Base-by-base conservation (phyloP, 2,329 filamentous ascomycete genomes). In the Stagonosporopsis cucurbitacearum region DNA sequence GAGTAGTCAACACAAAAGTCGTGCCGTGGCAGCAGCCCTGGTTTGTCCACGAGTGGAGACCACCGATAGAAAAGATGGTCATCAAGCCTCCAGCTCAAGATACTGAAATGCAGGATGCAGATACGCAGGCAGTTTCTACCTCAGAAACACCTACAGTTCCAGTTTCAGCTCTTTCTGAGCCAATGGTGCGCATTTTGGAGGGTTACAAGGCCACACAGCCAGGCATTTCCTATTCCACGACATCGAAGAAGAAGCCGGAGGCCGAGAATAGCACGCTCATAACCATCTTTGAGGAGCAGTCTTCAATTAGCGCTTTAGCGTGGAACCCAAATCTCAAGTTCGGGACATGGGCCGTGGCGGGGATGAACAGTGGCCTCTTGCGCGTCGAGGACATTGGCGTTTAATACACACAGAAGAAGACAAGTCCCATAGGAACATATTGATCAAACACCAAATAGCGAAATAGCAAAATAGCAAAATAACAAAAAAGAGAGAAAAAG, bases 31-130 rank as follows among this genome's bases (percentile, higher is more conserved):
- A 84, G 54, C 82, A 85, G 59, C 79, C 74, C 6, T 85, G 84
- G 81, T 86, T 86, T 60, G 69, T 75, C 22, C 84, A 86, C 62
- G 83, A 86, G 51, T 88, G 84, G 83, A 66, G 78, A 19, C 56
- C 57, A 3, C 57, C 64, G 1, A 52, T 70, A n/a, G 55, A 62
- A 0, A 30, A 63, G 2, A 33, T 66, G 44, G 25, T 51, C 0
- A 25, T 45, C n/a, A 46, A 58, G 17, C 35, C 52, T 35, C 26
- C 42, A 36, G 20, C 7, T 13, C 49, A 40, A 1, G 36, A 50
- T 12, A 25, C 2, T 2, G 25, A 37, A 6, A 33, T 47, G 42
- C n/a, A 20, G n/a, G 26, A 55, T 33, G 49, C 44, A 8, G 49
- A 42, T 11, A 35, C 30, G 1, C n/a, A 33, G 17, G 40, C 45